Percentiles rank a stretch among this genome's conserved stretches.
These are phyloP conservation scores for Thecaphora frezii DNA, from an alignment of 1,284 basidiomycete species.

Conservation along the genomic window DNA sequence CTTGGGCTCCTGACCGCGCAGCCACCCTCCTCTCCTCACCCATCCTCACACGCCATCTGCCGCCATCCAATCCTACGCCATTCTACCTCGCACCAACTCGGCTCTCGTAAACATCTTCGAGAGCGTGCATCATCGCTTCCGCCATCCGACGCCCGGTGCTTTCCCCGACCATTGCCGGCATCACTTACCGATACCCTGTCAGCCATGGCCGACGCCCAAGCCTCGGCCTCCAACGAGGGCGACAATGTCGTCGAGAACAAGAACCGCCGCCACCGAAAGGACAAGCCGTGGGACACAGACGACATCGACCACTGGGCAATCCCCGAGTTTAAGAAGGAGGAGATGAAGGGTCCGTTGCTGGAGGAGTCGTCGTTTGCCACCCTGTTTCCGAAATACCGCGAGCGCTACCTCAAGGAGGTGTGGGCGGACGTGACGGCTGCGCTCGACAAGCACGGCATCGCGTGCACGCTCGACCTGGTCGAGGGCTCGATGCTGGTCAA, in stretches of 20 bases:
- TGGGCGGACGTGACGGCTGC: constrained; percentile 91
- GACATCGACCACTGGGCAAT: constrained; percentile 99
- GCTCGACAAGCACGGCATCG: constrained; percentile 79
- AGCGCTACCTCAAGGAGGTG: constrained; percentile 90
- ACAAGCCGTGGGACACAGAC: constrained; percentile 84
- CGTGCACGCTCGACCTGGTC: constrained; percentile 89
- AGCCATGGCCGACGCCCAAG: background rate
- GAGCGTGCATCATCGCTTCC: too few relatives aligned
- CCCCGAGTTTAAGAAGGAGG: constrained; percentile 69
- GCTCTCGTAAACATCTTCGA: too few relatives aligned
- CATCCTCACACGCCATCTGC: too few relatives aligned
- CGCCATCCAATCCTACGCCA: too few relatives aligned
- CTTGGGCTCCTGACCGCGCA: too few relatives aligned
- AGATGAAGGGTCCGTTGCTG: constrained; percentile 76
- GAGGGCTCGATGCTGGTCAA: constrained; percentile 96
- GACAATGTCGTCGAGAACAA: constrained; percentile 16
- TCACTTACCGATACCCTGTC: too few relatives aligned
- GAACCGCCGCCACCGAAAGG: constrained; percentile 57
- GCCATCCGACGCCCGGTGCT: too few relatives aligned
- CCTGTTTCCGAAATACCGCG: constrained; percentile 96
- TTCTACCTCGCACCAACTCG: too few relatives aligned
- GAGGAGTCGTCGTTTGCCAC: constrained; percentile 98
- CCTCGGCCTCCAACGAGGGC: background rate
- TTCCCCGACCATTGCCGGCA: background rate
- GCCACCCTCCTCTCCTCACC: too few relatives aligned